Percentiles rank a stretch among this genome's conserved stretches.
Conservation (phyloP, 306 rosid genomes). For the Argentina anserina region DNA sequence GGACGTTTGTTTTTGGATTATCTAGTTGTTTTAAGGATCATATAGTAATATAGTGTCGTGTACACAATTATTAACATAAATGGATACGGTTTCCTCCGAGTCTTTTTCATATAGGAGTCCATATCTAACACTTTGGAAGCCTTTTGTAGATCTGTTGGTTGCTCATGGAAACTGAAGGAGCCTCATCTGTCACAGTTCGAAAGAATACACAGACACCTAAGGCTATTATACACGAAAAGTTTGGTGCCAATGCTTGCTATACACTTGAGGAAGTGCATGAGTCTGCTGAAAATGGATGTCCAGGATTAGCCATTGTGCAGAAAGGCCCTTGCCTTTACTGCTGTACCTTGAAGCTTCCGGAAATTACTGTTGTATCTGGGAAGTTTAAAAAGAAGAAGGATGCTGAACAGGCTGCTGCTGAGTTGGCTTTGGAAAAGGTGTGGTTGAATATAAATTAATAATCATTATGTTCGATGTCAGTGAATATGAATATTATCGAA, state of each 20-base stretch:
- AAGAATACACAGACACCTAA: conserved; percentile 55
- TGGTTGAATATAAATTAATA: too few species aligned
- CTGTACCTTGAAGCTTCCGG: conserved; percentile 84
- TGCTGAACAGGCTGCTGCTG: conserved; percentile 92
- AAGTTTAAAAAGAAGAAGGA: conserved; percentile 81
- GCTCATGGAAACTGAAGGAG: conserved; percentile 50
- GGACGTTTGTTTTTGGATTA: background rate
- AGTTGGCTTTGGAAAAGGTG: conserved; percentile 83
- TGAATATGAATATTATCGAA: background rate
- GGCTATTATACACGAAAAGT: conserved; percentile 64
- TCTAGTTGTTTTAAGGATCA: background rate
- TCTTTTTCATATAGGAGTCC: background rate
- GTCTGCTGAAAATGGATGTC: conserved; percentile 57
- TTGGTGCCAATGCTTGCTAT: conserved; percentile 55
- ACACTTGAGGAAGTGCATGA: conserved; percentile 70
- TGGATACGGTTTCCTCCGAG: background rate
- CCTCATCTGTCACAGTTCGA: conserved; percentile 20
- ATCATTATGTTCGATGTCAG: too few species aligned
- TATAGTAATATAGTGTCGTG: background rate
- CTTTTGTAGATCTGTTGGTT: conserved; percentile 24
- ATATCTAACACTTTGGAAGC: background rate
- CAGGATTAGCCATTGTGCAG: conserved; percentile 59
- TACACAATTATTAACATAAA: too few species aligned
- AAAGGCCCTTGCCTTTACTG: conserved; percentile 61
- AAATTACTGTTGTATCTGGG: conserved; percentile 58